Evolutionary conservation across 2,329 filamentous ascomycete species (phyloP).

Genomic region (Colletotrichum camelliae): DNA sequence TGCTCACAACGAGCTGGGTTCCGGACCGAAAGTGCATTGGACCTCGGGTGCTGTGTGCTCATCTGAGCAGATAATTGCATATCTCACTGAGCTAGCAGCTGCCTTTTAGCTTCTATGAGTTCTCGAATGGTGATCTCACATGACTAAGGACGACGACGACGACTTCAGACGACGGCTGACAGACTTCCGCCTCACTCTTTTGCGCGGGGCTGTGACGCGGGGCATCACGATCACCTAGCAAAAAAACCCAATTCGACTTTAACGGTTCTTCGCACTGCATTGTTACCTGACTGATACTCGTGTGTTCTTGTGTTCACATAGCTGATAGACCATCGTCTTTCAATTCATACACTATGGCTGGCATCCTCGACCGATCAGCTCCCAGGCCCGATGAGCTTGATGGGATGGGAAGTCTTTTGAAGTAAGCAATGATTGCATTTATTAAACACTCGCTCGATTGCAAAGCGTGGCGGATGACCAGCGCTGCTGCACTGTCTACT

Average conservation of each 20-base stretch:
- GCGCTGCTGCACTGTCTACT: background rate
- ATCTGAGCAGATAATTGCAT: background rate
- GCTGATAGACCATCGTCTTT: background rate
- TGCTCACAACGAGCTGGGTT: no score
- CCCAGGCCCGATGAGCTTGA: conserved; percentile 2
- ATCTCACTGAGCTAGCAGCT: background rate
- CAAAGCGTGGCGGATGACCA: no score
- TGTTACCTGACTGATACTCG: background rate
- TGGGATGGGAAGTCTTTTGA: background rate
- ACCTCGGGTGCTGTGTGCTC: fast-evolving
- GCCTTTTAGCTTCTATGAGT: background rate
- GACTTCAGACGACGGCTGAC: background rate
- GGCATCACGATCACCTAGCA: background rate
- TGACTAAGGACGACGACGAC: background rate
- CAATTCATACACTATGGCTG: background rate
- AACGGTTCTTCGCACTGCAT: background rate
- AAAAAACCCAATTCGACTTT: background rate
- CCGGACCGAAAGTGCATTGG: background rate
- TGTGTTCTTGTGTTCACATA: background rate
- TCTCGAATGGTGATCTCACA: background rate
- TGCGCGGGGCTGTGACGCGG: background rate
- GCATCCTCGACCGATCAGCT: background rate
- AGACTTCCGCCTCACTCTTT: background rate
- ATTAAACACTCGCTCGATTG: no score
- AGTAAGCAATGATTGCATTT: background rate